Evolutionary conservation across 306 rosid species (phyloP).

Genomic region (Adenanthera pavonina): DNA sequence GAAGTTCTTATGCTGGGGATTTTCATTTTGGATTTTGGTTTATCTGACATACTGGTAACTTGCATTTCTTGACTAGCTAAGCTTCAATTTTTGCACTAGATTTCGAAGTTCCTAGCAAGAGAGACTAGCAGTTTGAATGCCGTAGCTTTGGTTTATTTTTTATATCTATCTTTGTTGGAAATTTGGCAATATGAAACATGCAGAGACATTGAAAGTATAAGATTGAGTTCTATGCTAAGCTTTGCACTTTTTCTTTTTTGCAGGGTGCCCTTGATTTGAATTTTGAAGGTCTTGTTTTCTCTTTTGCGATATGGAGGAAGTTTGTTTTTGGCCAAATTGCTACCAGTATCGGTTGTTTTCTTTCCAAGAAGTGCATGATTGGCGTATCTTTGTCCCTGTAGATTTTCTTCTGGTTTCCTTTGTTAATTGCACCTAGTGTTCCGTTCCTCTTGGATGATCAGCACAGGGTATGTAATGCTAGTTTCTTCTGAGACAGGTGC

Average conservation of each 20-base stretch:
- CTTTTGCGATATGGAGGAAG: constrained; percentile 79
- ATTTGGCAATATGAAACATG: constrained; percentile 18
- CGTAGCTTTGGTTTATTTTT: neutral
- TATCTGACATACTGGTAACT: neutral
- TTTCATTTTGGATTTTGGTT: constrained; percentile 22
- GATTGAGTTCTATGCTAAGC: constrained; percentile 9
- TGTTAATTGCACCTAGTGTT: constrained; percentile 97
- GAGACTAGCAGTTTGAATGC: neutral
- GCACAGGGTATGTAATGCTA: constrained; percentile 83
- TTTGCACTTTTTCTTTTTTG: constrained; percentile 8
- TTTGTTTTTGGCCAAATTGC: constrained; percentile 72
- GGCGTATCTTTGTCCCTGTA: constrained; percentile 88
- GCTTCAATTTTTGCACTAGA: neutral
- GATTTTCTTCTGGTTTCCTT: constrained; percentile 94
- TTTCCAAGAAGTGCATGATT: constrained; percentile 98
- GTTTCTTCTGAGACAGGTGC: constrained; percentile 78
- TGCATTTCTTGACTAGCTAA: neutral
- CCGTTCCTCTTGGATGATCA: constrained; percentile 69
- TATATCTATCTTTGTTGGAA: neutral
- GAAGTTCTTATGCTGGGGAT: neutral
- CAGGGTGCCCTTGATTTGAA: constrained; percentile 69
- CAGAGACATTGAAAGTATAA: constrained; percentile 1
- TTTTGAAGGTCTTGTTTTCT: constrained; percentile 49
- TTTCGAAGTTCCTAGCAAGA: constrained; percentile 4
- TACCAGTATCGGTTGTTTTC: constrained; percentile 78